Conservation (phyloP, 208 protist species). For the Leptomonas seymouri region DNA sequence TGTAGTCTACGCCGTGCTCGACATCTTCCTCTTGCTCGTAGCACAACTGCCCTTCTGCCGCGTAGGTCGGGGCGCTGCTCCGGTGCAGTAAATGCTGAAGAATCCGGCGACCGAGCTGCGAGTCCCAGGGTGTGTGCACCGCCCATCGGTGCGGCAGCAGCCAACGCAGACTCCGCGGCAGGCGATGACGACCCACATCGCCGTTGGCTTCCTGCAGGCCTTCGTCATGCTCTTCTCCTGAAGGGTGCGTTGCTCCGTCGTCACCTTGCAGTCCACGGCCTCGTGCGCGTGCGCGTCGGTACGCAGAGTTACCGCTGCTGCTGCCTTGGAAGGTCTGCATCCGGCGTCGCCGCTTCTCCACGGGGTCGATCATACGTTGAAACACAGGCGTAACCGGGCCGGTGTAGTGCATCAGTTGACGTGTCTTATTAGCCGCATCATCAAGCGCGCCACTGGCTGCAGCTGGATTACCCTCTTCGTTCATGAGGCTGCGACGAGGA, state of each 20-base stretch:
- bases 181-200: neutral
- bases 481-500: neutral
- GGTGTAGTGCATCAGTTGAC: conserved; percentile 22
- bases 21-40: conserved; percentile 22
- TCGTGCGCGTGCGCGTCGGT: neutral
- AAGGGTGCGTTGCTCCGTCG: neutral
- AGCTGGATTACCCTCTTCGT: conserved; percentile 1
- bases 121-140: conserved; percentile 34
- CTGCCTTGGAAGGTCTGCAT: neutral
- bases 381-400: conserved; percentile 30
- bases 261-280: neutral
- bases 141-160: conserved; percentile 31
- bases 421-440: conserved; percentile 15
- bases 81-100: conserved; percentile 25
- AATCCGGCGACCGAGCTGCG: conserved; percentile 33
- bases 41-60: conserved; percentile 23
- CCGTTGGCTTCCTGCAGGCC: neutral
- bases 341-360: conserved; percentile 19
- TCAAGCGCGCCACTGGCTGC: neutral
- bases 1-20: neutral
- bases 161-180: conserved; percentile 35
- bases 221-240: neutral
- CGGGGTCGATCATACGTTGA: conserved; percentile 21
- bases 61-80: conserved; percentile 1
- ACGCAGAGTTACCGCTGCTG: conserved; percentile 1